A percentile compares a stretch with the other conserved stretches of the same genome.
phyloP scores from a whole-genome alignment of 345 rosid species.

The Pelargonium nanum region DNA sequence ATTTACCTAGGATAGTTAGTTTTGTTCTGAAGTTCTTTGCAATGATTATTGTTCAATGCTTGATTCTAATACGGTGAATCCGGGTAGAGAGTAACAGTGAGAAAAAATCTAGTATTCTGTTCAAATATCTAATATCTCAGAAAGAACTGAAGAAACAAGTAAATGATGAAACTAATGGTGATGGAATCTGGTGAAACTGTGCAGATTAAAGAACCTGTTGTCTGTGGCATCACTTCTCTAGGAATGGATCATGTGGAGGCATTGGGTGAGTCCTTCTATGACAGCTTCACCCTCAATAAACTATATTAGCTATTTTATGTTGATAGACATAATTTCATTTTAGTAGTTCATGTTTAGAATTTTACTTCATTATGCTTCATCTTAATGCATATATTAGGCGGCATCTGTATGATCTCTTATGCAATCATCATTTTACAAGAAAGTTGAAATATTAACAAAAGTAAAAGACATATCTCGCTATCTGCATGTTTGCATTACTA shows the following conservation, averaged over 20 bases:
- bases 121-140: not conserved
- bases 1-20: not conserved
- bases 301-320: not conserved
- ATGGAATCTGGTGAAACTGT: slow-evolving; percentile 14
- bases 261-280: not conserved
- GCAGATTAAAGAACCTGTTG: slow-evolving; percentile 76
- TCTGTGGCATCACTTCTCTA: slow-evolving; percentile 75
- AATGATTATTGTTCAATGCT: not conserved
- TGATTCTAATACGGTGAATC: not conserved
- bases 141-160: not conserved
- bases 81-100: not conserved
- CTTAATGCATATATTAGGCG: not conserved
- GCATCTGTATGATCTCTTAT: not conserved
- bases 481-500: not conserved
- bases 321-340: too few species aligned
- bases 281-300: not conserved
- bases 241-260: slow-evolving; percentile 81
- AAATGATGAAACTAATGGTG: slow-evolving; percentile 4
- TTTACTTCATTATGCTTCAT: not conserved
- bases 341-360: not conserved
- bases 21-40: not conserved
- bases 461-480: not conserved
- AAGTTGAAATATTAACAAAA: not conserved
- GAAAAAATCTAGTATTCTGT: not conserved
- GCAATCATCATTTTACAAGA: not conserved